A percentile compares a stretch with the other conserved stretches of the same genome.
Evolutionary conservation across 169 alveolate genomes (phyloP).

Genomic region (Theileria parva): DNA sequence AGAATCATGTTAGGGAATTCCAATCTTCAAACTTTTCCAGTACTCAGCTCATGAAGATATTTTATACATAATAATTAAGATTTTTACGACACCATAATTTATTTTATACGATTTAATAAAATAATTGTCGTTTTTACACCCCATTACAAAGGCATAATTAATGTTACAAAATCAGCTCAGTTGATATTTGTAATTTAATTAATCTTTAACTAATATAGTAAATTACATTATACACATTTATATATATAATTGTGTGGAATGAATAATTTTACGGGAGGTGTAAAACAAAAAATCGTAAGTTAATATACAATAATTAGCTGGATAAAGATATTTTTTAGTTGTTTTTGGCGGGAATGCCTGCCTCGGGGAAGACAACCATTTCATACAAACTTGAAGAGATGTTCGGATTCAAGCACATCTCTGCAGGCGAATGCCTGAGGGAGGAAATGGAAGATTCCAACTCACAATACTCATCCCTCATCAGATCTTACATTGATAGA

Average conservation of each 20-base stretch:
- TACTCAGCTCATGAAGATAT: not conserved
- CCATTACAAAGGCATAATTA: not conserved
- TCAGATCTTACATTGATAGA: conserved; percentile 64
- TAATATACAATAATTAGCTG: not conserved
- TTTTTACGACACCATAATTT: not conserved
- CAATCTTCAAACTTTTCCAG: not conserved
- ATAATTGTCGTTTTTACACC: not conserved
- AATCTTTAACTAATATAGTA: not conserved
- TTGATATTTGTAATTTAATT: not conserved
- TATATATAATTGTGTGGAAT: not conserved
- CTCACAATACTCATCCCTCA: conserved; percentile 58
- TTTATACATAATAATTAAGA: conserved; percentile 4
- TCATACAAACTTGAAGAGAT: conserved; percentile 70
- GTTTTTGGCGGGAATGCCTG: conserved; percentile 84
- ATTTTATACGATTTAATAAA: not conserved
- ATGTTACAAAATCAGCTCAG: not conserved
- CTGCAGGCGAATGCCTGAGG: conserved; percentile 87
- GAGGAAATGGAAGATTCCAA: conserved; percentile 69
- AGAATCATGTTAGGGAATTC: not conserved
- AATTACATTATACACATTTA: not conserved
- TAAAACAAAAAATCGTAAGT: conserved; percentile 60
- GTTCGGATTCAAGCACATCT: conserved; percentile 84
- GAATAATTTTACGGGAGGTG: conserved; percentile 3
- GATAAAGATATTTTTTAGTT: conserved; percentile 40
- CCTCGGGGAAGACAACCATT: conserved; percentile 86